Base-by-base conservation (phyloP, 495 filamentous ascomycete species). In the Aspergillus bertholletiae region DNA sequence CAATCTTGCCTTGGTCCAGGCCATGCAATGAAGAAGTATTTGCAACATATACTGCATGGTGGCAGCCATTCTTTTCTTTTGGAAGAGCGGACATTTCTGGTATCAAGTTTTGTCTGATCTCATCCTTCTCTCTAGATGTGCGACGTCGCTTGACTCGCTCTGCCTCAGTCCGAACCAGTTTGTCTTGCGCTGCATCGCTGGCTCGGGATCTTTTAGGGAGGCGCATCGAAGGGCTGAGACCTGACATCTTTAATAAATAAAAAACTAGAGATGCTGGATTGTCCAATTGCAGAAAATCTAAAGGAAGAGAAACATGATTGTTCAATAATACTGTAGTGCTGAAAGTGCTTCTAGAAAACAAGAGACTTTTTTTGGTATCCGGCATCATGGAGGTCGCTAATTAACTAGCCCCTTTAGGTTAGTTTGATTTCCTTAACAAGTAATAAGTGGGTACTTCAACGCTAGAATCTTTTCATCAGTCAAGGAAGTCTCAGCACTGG, bases 161-260 rank as follows among this genome's bases (percentile, higher is more conserved):
- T 49, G 61, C 60, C 47, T 60, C 54, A 9, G 55, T 35, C 17
- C 35, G 56, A 28, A 57, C 45, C 28, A 46, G 56, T 39, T 66
- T 72, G 17, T 65, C 62, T 47, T 53, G 54, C 30, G 61, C 49
- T 37, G 56, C 66, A 59, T 74, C 73, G 30, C 62, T 69, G 24
- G 59, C 63, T 47, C 67, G 67, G n/a, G 66, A 66, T 49, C 71
- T 63, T 61, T 76, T 76, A 21, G 67, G 57, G 40, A 63, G 63
- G 49, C 56, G 61, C 46, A 39, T 48, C 23, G 65, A 58, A 21
- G 60, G 57, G 9, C 58, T 60, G 26, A 53, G 50, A 51, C 22
- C 48, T n/a, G 55, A 41, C 64, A 68, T 66, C 54, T 49, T 58
- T 15, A 17, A 46, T 40, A 44, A 26, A 6, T 17, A 45, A 30